A percentile compares a stretch with the other conserved stretches of the same genome.
phyloP scores from a whole-genome alignment of 139 green algal species.

The Chlorella sp. region DNA sequence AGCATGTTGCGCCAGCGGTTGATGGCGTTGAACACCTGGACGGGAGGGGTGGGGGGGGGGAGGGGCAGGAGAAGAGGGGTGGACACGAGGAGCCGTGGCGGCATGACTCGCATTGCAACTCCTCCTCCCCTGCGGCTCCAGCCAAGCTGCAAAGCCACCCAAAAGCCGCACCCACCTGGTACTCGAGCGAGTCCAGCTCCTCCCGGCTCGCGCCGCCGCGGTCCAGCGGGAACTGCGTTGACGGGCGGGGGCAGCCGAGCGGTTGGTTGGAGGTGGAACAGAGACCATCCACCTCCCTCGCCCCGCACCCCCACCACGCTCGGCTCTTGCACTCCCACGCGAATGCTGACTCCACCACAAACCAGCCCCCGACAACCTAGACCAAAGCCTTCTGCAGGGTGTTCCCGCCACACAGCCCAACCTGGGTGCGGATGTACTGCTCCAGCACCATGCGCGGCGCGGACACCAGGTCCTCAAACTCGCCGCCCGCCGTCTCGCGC shows the following conservation, averaged over 20 bases:
- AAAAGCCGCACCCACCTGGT: slow-evolving; percentile 19
- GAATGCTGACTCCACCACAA: background rate
- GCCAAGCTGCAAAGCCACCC: too few relatives aligned
- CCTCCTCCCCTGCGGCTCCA: too few relatives aligned
- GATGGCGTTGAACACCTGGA: slow-evolving; percentile 39
- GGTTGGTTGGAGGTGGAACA: background rate
- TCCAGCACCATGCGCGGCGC: slow-evolving; percentile 75
- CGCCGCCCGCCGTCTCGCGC: slow-evolving; percentile 27
- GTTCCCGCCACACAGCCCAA: background rate
- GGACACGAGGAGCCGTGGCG: background rate
- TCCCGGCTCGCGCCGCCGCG: background rate
- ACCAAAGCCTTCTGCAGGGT: background rate
- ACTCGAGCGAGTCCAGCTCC: slow-evolving; percentile 20
- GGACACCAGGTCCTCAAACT: slow-evolving; percentile 84
- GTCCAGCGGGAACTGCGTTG: slow-evolving; percentile 13
- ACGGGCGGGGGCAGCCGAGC: background rate
- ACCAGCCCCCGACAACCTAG: background rate
- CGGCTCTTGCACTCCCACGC: background rate
- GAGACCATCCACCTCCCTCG: too few relatives aligned
- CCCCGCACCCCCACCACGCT: too few relatives aligned
- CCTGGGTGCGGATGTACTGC: slow-evolving; percentile 45
- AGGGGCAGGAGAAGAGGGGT: background rate
- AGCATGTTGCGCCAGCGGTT: slow-evolving; percentile 45
- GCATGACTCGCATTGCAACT: too few relatives aligned
- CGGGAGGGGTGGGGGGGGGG: background rate